Conservation (phyloP, 2,329 filamentous ascomycete species). For the Claviceps sp. region DNA sequence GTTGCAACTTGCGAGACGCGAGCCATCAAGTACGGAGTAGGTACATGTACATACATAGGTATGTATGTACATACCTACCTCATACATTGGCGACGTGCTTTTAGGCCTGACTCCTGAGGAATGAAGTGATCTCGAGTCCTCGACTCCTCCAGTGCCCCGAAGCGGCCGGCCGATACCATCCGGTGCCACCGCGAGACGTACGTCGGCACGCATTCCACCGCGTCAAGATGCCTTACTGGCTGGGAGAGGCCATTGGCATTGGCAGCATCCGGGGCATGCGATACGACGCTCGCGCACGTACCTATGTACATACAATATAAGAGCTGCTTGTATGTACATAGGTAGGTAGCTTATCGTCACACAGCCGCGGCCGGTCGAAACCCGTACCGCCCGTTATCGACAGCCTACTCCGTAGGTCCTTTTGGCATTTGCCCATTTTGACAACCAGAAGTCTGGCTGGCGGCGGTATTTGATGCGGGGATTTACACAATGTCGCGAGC, state of each 20-base stretch:
- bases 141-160: neutral
- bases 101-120: too few species aligned
- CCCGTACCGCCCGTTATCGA: neutral
- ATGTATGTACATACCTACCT: too few species aligned
- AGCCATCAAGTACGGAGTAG: too few species aligned
- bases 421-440: neutral
- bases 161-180: neutral
- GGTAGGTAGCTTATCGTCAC: neutral
- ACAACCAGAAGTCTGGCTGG: neutral
- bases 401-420: neutral
- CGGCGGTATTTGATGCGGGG: neutral
- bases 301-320: too few species aligned
- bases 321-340: neutral
- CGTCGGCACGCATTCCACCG: neutral
- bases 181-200: neutral
- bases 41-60: too few species aligned
- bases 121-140: neutral
- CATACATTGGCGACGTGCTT: too few species aligned
- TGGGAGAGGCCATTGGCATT: neutral
- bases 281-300: neutral
- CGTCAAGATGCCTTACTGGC: neutral
- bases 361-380: constrained; percentile 3
- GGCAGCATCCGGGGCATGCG: neutral
- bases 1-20: too few species aligned
- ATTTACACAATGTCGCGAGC: neutral